Percentiles rank a stretch among this genome's conserved stretches.
Evolutionary conservation across 306 rosid genomes (phyloP).

Genomic region (Begonia loranthoides): DNA sequence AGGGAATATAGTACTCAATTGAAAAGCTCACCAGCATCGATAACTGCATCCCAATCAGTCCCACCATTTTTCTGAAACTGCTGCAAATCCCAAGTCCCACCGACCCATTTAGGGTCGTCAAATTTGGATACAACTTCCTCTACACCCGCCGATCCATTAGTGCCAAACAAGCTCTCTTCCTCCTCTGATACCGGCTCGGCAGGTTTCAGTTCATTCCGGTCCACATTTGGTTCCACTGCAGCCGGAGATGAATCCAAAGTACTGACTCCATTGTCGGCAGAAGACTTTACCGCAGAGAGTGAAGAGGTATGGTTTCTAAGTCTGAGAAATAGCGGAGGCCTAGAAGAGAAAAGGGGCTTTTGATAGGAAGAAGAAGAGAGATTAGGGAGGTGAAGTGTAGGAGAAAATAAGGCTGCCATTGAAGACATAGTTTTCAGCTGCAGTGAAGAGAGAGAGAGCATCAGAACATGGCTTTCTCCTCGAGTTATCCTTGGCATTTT

Average conservation of each 20-base stretch:
- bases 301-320: slow-evolving; percentile 16
- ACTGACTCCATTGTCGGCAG: slow-evolving; percentile 45
- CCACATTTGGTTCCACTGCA: slow-evolving; percentile 18
- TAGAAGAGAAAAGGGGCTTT: slow-evolving; percentile 23
- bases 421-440: slow-evolving; percentile 24
- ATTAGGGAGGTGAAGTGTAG: slow-evolving; percentile 34
- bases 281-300: slow-evolving; percentile 22
- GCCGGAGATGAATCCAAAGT: slow-evolving; percentile 22
- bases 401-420: slow-evolving; percentile 58
- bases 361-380: slow-evolving; percentile 26
- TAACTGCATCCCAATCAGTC: slow-evolving; percentile 92
- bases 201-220: slow-evolving; percentile 17
- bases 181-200: slow-evolving; percentile 10
- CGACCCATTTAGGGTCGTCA: slow-evolving; percentile 60
- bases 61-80: slow-evolving; percentile 65
- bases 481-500: slow-evolving; percentile 15
- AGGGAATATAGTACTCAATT: too few species aligned
- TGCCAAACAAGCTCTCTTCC: slow-evolving; percentile 19
- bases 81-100: slow-evolving; percentile 93
- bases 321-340: slow-evolving; percentile 22
- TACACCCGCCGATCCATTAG: slow-evolving; percentile 44
- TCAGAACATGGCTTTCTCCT: slow-evolving; percentile 13
- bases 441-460: neutral
- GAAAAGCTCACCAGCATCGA: slow-evolving; percentile 65
- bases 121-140: slow-evolving; percentile 25